A percentile compares a stretch with the other conserved stretches of the same genome.
These are phyloP conservation scores for Immersiella caudata DNA, from an alignment of 495 filamentous ascomycete species.

Conservation along the genomic window DNA sequence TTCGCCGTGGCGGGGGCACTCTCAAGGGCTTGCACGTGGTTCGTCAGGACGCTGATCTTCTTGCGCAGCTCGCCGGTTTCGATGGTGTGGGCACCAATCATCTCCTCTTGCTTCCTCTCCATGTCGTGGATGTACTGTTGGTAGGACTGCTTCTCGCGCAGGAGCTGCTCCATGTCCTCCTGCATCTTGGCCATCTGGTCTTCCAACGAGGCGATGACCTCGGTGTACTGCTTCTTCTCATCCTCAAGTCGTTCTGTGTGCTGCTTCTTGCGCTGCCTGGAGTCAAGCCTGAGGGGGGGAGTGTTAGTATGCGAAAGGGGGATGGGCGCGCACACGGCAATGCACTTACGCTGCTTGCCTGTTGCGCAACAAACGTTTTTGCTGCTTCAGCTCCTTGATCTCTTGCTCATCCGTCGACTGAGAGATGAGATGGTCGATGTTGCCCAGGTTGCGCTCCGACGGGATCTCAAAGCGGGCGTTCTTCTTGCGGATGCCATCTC, in stretches of 20 bases:
- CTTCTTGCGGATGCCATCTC: slow-evolving; percentile 98
- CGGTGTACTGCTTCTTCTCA: slow-evolving; percentile 89
- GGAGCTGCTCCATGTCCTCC: slow-evolving; percentile 67
- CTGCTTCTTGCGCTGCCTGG: slow-evolving; percentile 96
- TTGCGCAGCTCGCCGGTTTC: slow-evolving; percentile 95
- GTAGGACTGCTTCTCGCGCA: slow-evolving; percentile 68
- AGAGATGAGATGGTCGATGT: slow-evolving; percentile 92
- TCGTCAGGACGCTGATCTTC: slow-evolving; percentile 87
- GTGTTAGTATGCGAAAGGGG: slow-evolving; percentile 42
- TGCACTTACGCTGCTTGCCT: slow-evolving; percentile 88
- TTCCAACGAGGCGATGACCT: slow-evolving; percentile 73
- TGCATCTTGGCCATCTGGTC: slow-evolving; percentile 72
- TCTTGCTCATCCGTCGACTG: slow-evolving; percentile 88
- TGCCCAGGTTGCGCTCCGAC: slow-evolving; percentile 85
- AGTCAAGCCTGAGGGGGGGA: slow-evolving; percentile 70
- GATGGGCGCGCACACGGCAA: slow-evolving; percentile 24
- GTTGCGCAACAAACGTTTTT: slow-evolving; percentile 93
- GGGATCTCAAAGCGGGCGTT: slow-evolving; percentile 99
- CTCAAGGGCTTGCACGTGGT: slow-evolving; percentile 80
- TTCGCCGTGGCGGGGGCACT: slow-evolving; percentile 59
- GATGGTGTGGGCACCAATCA: slow-evolving; percentile 85
- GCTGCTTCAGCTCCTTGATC: slow-evolving; percentile 97
- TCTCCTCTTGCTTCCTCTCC: slow-evolving; percentile 85
- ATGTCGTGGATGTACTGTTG: slow-evolving; percentile 75
- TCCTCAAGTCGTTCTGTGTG: slow-evolving; percentile 97